Evolutionary conservation across 495 filamentous ascomycete species (phyloP).

Genomic region (Staphylotrichum tortipilum): DNA sequence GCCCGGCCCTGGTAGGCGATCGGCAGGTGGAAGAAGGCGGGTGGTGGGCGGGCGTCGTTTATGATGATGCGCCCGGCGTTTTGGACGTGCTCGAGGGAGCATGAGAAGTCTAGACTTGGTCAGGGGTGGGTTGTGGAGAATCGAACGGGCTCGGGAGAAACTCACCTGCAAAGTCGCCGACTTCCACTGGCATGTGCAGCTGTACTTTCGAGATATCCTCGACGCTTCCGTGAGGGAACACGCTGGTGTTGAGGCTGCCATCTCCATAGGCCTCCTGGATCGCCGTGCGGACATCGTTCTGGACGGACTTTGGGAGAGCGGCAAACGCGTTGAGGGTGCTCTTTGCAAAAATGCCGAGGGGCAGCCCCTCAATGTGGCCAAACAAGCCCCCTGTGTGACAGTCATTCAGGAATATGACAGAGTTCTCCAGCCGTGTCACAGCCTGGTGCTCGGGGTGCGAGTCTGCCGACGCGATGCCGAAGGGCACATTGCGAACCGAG

Average conservation of each 20-base stretch:
- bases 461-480: background rate
- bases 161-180: background rate
- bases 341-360: background rate
- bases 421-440: background rate
- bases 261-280: background rate
- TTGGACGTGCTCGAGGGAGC: background rate
- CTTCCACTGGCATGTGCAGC: slow-evolving; percentile 1
- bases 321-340: background rate
- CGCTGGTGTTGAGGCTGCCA: background rate
- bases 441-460: background rate
- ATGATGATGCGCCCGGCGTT: slow-evolving; percentile 3
- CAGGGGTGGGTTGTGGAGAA: too few relatives aligned
- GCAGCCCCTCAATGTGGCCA: background rate
- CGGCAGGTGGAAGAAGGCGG: slow-evolving; percentile 1
- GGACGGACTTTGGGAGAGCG: background rate
- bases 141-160: too few relatives aligned
- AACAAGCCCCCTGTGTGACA: background rate
- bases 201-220: background rate
- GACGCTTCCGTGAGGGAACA: background rate
- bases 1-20: background rate
- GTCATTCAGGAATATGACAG: background rate
- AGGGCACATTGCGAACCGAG: background rate
- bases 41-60: slow-evolving; percentile 1
- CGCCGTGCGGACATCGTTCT: background rate
- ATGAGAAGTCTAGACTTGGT: slow-evolving; percentile 3